phyloP scores from a whole-genome alignment of 371 early-diverging fungal species.

The Basidiobolus meristosporus region DNA sequence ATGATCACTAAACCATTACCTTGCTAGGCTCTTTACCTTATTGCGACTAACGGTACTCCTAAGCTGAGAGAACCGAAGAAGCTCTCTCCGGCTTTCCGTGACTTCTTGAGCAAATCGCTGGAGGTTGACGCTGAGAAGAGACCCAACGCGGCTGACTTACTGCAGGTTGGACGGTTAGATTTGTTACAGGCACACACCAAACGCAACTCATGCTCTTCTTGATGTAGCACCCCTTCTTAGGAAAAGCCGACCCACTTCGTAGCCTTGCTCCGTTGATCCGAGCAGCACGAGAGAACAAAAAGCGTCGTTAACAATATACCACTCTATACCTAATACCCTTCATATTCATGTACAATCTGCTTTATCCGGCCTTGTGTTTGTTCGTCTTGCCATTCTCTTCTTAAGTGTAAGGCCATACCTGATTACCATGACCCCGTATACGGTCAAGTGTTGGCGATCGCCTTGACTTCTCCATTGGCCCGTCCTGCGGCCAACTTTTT shows the following conservation, averaged over 20 bases:
- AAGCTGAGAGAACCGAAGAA: conserved; percentile 73
- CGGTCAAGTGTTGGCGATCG: no score
- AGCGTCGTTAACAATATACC: not conserved
- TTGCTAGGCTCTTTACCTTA: conserved; percentile 65
- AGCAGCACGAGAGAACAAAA: conserved; percentile 49
- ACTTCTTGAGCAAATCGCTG: conserved; percentile 66
- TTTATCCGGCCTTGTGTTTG: no score
- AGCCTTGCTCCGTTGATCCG: conserved; percentile 77
- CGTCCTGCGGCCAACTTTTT: no score
- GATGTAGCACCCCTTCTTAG: conserved; percentile 68
- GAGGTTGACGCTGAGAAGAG: conserved; percentile 74
- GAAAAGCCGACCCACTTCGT: conserved; percentile 64
- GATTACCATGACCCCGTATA: no score
- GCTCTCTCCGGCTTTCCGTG: conserved; percentile 52
- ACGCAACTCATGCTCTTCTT: not conserved
- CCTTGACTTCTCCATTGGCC: no score
- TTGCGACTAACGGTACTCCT: conserved; percentile 94
- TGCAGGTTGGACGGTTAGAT: conserved; percentile 11
- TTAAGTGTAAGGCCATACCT: no score
- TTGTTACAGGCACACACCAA: not conserved
- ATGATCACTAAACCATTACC: not conserved
- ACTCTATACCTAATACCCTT: not conserved
- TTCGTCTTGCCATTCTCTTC: no score
- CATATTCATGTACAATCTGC: not conserved
- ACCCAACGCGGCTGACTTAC: conserved; percentile 59